A percentile compares a stretch with the other conserved stretches of the same genome.
Conservation (phyloP, 495 filamentous ascomycete species). For the Tetracladium marchalianum region DNA sequence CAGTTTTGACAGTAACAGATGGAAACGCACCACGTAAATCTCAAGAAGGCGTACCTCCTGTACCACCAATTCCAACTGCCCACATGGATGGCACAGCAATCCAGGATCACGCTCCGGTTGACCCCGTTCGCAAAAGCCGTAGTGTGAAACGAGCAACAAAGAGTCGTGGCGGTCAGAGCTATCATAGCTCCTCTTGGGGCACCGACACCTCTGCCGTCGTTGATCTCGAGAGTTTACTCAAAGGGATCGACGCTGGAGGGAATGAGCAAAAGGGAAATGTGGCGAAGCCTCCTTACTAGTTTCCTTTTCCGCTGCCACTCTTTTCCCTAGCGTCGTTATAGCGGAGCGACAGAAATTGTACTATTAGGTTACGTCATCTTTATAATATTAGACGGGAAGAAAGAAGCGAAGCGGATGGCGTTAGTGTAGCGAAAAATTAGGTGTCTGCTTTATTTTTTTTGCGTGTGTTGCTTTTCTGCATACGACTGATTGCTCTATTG, state of each 20-base stretch:
- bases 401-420: too few relatives aligned
- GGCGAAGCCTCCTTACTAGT: slow-evolving; percentile 16
- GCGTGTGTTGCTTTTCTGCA: too few relatives aligned
- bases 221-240: slow-evolving; percentile 18
- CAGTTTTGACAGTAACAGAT: slow-evolving; percentile 9
- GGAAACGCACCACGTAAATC: slow-evolving; percentile 11
- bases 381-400: too few relatives aligned
- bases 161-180: neutral
- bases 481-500: too few relatives aligned
- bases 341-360: too few relatives aligned
- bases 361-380: too few relatives aligned
- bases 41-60: slow-evolving; percentile 11
- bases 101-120: slow-evolving; percentile 23
- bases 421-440: too few relatives aligned
- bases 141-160: slow-evolving; percentile 7
- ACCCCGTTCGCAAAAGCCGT: slow-evolving; percentile 8
- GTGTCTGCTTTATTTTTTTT: too few relatives aligned
- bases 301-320: too few relatives aligned
- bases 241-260: slow-evolving; percentile 14
- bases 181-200: slow-evolving; percentile 6
- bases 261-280: slow-evolving; percentile 15
- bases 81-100: slow-evolving; percentile 7
- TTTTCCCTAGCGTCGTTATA: too few relatives aligned
- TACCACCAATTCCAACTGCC: slow-evolving; percentile 19
- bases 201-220: slow-evolving; percentile 1